Conservation (phyloP, 768 basidiomycete species). For the Lactifluus rugatus region DNA sequence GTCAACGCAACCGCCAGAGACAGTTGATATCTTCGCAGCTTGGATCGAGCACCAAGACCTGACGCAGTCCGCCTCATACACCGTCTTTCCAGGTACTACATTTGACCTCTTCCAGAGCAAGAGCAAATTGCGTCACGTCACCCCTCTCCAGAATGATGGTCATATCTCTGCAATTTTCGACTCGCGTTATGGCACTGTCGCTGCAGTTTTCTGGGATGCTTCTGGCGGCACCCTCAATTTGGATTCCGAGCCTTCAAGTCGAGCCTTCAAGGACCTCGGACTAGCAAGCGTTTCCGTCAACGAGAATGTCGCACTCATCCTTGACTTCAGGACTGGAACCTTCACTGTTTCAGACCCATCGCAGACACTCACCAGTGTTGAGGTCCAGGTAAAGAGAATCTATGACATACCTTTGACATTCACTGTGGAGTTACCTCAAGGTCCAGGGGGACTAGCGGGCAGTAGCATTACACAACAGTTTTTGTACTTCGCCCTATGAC, state of each 20-base stretch:
- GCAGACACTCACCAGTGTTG: slow-evolving; percentile 35
- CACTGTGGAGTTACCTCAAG: slow-evolving; percentile 33
- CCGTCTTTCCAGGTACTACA: slow-evolving; percentile 43
- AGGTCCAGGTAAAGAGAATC: slow-evolving; percentile 29
- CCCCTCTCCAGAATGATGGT: slow-evolving; percentile 36
- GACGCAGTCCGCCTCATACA: slow-evolving; percentile 34
- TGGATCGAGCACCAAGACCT: slow-evolving; percentile 39
- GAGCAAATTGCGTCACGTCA: slow-evolving; percentile 11
- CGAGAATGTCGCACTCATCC: slow-evolving; percentile 38
- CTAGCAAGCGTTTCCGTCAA: slow-evolving; percentile 30
- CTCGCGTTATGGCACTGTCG: slow-evolving; percentile 29
- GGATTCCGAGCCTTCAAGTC: slow-evolving; percentile 16
- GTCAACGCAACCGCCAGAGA: slow-evolving; percentile 40
- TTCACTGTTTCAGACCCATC: slow-evolving; percentile 60
- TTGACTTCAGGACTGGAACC: slow-evolving; percentile 31
- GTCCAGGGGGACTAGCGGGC: slow-evolving; percentile 36
- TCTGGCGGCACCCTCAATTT: slow-evolving; percentile 37
- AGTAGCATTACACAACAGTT: slow-evolving; percentile 32
- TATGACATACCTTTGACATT: slow-evolving; percentile 24
- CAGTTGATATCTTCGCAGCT: slow-evolving; percentile 55
- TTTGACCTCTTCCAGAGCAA: slow-evolving; percentile 33
- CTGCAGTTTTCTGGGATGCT: slow-evolving; percentile 50
- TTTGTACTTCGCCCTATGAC: background rate
- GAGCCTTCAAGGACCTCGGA: too few relatives aligned
- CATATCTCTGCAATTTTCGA: slow-evolving; percentile 45